Conservation (phyloP, 108 stramenopile genomes). For the Seminavis robusta region DNA sequence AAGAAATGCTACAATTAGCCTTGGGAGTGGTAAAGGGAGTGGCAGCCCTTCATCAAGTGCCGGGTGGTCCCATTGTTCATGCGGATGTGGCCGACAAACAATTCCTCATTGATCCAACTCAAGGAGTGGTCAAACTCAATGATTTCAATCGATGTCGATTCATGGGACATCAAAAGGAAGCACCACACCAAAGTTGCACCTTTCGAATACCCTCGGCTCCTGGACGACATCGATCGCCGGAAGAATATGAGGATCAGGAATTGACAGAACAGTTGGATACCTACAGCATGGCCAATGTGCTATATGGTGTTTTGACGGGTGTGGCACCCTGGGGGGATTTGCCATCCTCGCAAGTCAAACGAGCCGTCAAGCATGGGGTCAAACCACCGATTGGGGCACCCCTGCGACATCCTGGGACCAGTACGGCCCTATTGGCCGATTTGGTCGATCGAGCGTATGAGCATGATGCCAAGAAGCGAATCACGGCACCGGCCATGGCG, state of each 20-base stretch:
- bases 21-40: slow-evolving; percentile 63
- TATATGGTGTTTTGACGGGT: slow-evolving; percentile 53
- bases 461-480: too few species aligned
- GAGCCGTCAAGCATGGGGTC: not conserved
- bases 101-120: slow-evolving; percentile 56
- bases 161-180: slow-evolving; percentile 37
- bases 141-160: slow-evolving; percentile 90
- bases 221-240: slow-evolving; percentile 65
- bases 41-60: slow-evolving; percentile 35
- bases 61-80: slow-evolving; percentile 60
- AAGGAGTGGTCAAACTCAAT: slow-evolving; percentile 58
- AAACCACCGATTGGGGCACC: slow-evolving; percentile 21
- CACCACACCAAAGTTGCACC: slow-evolving; percentile 33
- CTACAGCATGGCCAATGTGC: slow-evolving; percentile 70
- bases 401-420: too few species aligned
- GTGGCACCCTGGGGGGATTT: slow-evolving; percentile 9
- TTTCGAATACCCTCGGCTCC: slow-evolving; percentile 74
- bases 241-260: slow-evolving; percentile 50
- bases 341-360: not conserved
- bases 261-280: slow-evolving; percentile 75
- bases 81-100: slow-evolving; percentile 77
- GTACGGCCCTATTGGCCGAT: too few species aligned
- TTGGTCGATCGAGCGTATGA: too few species aligned
- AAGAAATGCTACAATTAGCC: slow-evolving; percentile 49
- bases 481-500: too few species aligned